A percentile compares a stretch with the other conserved stretches of the same genome.
Evolutionary conservation across 306 rosid species (phyloP).

Genomic region (Citrullus colocynthis): DNA sequence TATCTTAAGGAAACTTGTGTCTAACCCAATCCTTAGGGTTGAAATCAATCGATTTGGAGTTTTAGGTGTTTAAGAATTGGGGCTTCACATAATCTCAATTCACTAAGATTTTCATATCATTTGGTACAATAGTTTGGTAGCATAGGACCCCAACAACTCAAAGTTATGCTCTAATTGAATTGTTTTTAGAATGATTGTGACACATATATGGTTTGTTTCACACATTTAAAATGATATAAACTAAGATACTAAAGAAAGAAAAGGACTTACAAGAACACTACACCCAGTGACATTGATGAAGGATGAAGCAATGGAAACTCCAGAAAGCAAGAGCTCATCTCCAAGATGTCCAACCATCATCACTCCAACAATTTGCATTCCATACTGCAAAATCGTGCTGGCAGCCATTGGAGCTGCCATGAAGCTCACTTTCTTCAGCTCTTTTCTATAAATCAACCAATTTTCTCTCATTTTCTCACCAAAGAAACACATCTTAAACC

Average conservation of each 20-base stretch:
- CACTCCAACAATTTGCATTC: constrained; percentile 2
- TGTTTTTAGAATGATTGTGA: no score
- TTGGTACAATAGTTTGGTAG: no score
- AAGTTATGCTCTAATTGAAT: no score
- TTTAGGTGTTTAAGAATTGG: no score
- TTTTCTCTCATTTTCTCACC: constrained; percentile 5
- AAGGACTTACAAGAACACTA: constrained; percentile 13
- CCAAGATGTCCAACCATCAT: constrained; percentile 19
- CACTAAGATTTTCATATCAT: no score
- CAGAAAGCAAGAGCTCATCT: constrained; percentile 12
- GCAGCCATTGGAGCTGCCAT: constrained; percentile 17
- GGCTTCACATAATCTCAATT: no score
- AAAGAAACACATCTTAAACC: background rate
- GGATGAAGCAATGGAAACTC: constrained; percentile 12
- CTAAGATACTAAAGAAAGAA: background rate
- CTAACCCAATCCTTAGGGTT: no score
- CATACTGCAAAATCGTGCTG: background rate
- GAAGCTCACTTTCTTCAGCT: constrained; percentile 10
- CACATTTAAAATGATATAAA: background rate
- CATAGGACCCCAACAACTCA: no score
- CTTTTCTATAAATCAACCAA: background rate
- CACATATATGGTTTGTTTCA: no score
- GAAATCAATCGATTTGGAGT: no score
- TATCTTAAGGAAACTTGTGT: no score
- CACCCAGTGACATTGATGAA: constrained; percentile 16